These are phyloP conservation scores for Rubroshorea leprosula DNA, from an alignment of 345 rosid species.

Conservation along the genomic window DNA sequence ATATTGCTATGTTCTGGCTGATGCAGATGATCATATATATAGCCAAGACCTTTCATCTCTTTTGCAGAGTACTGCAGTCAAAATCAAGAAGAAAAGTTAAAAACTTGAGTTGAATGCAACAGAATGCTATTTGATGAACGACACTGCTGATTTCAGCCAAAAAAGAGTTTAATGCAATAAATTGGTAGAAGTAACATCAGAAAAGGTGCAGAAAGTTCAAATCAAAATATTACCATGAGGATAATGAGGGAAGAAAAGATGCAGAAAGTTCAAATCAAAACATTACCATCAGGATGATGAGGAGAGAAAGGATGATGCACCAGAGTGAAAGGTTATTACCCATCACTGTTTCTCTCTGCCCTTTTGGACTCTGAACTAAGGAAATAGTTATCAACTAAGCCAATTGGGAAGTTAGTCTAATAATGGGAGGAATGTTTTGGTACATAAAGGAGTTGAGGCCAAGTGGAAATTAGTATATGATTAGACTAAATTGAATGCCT, in stretches of 20 bases:
- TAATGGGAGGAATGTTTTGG: no score
- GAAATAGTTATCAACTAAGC: background rate
- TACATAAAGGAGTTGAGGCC: no score
- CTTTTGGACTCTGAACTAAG: background rate
- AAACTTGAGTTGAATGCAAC: background rate
- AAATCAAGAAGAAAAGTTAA: background rate
- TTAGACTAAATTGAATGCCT: no score
- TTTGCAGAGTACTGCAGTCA: constrained; percentile 2
- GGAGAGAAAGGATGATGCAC: background rate
- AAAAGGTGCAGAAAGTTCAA: background rate
- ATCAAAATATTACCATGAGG: constrained; percentile 9
- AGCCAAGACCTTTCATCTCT: background rate
- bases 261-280: no score
- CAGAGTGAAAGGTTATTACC: constrained; percentile 3
- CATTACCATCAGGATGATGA: constrained; percentile 9
- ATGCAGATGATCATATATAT: constrained; percentile 3
- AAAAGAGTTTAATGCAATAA: no score
- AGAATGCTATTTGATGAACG: no score
- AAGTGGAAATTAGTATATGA: no score
- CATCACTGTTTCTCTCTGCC: background rate
- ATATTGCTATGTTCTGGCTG: background rate
- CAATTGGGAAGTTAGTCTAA: background rate
- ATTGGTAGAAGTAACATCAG: background rate
- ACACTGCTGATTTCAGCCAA: no score
- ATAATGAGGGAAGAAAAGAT: background rate